Percentiles rank a stretch among this genome's conserved stretches.
Conservation (phyloP, 2,329 filamentous ascomycete genomes). For the Talaromyces sp. region DNA sequence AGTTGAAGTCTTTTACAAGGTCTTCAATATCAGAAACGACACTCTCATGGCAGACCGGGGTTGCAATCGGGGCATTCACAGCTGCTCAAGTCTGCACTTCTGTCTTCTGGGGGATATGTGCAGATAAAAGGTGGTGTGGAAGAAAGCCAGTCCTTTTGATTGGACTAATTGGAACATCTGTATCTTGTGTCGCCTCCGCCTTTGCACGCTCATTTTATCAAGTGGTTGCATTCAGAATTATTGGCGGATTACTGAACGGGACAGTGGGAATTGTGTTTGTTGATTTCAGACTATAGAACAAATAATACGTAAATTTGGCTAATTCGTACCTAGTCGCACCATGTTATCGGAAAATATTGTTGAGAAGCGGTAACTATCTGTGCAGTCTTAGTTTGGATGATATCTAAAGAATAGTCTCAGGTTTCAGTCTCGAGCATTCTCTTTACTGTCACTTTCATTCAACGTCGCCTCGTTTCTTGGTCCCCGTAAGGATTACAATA, state of each 20-base stretch:
- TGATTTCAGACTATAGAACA: too few species aligned
- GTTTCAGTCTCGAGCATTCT: conserved; percentile 54
- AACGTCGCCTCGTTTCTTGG: conserved; percentile 60
- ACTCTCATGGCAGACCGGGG: conserved; percentile 58
- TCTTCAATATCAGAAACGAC: conserved; percentile 58
- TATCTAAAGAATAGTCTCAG: conserved; percentile 31
- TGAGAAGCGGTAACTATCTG: conserved; percentile 49
- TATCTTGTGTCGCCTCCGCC: conserved; percentile 66
- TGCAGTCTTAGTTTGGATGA: too few species aligned
- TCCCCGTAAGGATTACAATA: conserved; percentile 31
- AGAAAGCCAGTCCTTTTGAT: conserved; percentile 75
- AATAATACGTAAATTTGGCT: too few species aligned
- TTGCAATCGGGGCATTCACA: conserved; percentile 74
- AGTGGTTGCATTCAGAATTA: conserved; percentile 63
- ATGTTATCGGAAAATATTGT: conserved; percentile 69
- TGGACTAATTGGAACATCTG: conserved; percentile 65
- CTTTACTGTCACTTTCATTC: conserved; percentile 63
- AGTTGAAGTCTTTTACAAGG: conserved; percentile 70
- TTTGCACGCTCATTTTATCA: conserved; percentile 62
- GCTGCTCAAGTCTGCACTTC: conserved; percentile 77
- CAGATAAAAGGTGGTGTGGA: conserved; percentile 62
- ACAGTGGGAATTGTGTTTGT: conserved; percentile 59
- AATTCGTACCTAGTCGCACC: not conserved
- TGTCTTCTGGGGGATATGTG: conserved; percentile 72
- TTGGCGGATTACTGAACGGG: conserved; percentile 67